These are phyloP conservation scores for Thelonectria discophora DNA, from an alignment of 2,329 filamentous ascomycete genomes.

Conservation along the genomic window DNA sequence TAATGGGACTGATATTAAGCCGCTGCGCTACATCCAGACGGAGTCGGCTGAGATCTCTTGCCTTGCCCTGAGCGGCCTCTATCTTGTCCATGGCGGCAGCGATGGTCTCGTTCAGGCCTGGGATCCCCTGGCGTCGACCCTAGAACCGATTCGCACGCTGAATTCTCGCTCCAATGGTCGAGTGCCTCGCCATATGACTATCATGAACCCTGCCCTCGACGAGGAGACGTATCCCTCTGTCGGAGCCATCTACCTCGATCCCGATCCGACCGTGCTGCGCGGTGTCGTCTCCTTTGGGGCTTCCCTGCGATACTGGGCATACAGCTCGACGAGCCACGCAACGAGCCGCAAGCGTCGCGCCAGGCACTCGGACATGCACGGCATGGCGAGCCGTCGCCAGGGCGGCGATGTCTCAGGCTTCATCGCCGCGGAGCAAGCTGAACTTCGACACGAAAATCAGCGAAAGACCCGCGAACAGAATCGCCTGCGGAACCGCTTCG, in stretches of 20 bases:
- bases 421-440: constrained; percentile 85
- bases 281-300: constrained; percentile 89
- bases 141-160: constrained; percentile 82
- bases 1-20: constrained; percentile 61
- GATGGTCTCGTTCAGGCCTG: constrained; percentile 96
- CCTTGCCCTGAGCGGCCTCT: constrained; percentile 83
- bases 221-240: constrained; percentile 83
- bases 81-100: constrained; percentile 91
- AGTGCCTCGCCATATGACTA: constrained; percentile 75
- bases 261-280: constrained; percentile 84
- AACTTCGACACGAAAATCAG: constrained; percentile 78
- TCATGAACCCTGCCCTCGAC: constrained; percentile 65
- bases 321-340: constrained; percentile 82
- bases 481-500: constrained; percentile 81
- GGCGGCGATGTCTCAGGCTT: constrained; percentile 79
- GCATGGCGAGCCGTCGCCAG: constrained; percentile 60
- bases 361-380: constrained; percentile 70
- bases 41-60: constrained; percentile 89
- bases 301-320: constrained; percentile 91
- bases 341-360: constrained; percentile 81
- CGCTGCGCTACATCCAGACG: constrained; percentile 85
- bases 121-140: constrained; percentile 88
- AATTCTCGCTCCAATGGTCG: constrained; percentile 86
- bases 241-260: constrained; percentile 85
- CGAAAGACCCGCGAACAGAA: constrained; percentile 72